phyloP scores from a whole-genome alignment of 805 yeast species.

The Brettanomyces naardenensis region DNA sequence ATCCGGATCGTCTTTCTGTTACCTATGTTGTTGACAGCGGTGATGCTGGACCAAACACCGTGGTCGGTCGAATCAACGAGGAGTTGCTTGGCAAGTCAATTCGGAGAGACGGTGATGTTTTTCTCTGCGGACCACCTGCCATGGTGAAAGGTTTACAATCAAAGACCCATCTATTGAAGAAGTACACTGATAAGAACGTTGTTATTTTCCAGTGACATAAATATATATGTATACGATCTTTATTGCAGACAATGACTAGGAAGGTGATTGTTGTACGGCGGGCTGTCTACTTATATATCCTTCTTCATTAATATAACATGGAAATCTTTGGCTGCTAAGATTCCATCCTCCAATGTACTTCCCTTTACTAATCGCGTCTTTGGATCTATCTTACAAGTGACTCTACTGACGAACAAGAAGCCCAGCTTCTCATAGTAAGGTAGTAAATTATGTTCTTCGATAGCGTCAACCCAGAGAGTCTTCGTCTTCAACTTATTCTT shows the following conservation, averaged over 20 bases:
- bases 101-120: background rate
- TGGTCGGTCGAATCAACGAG: background rate
- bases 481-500: slow-evolving; percentile 7
- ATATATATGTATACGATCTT: no score
- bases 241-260: no score
- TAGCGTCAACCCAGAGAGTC: slow-evolving; percentile 32
- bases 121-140: background rate
- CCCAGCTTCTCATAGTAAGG: slow-evolving; percentile 37
- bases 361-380: slow-evolving; percentile 14
- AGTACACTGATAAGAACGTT: background rate
- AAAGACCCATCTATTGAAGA: no score
- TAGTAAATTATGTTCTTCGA: slow-evolving; percentile 41
- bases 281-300: slow-evolving; percentile 7
- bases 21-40: slow-evolving; percentile 3
- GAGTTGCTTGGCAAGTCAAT: background rate
- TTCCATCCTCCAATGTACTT: slow-evolving; percentile 28
- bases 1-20: slow-evolving; percentile 4
- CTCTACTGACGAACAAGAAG: slow-evolving; percentile 23
- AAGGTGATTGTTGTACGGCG: no score
- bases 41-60: background rate
- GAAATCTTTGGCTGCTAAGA: slow-evolving; percentile 33
- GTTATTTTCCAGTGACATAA: no score
- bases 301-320: slow-evolving; percentile 31
- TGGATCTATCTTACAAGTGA: slow-evolving; percentile 19
- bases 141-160: background rate